A percentile compares a stretch with the other conserved stretches of the same genome.
Evolutionary conservation across 2,329 filamentous ascomycete genomes (phyloP).

Genomic region (Aspergillus sp.): DNA sequence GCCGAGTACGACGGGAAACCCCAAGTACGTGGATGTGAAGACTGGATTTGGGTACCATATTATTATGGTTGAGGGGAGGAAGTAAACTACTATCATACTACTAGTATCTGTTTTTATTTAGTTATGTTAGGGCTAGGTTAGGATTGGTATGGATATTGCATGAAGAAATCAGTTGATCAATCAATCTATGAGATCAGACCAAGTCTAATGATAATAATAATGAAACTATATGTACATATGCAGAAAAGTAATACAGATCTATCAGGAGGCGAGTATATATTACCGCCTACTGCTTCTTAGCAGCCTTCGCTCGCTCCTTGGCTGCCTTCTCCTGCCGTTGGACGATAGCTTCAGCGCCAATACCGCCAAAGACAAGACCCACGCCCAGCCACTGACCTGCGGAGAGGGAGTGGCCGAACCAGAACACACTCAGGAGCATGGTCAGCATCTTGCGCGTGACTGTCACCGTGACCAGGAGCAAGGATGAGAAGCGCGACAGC

Average conservation of each 20-base stretch:
- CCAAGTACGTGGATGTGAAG: slow-evolving; percentile 63
- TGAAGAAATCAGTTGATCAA: neutral
- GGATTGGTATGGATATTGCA: neutral
- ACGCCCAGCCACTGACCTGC: slow-evolving; percentile 95
- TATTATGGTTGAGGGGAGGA: slow-evolving; percentile 67
- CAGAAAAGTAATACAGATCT: slow-evolving; percentile 2
- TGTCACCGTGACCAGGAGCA: slow-evolving; percentile 92
- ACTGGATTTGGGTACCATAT: slow-evolving; percentile 68
- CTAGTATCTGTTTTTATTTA: neutral
- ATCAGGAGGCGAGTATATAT: neutral
- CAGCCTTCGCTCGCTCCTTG: slow-evolving; percentile 67
- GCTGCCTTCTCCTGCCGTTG: slow-evolving; percentile 78
- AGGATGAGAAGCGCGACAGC: slow-evolving; percentile 83
- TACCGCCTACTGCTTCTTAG: slow-evolving; percentile 31
- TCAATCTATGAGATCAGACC: neutral
- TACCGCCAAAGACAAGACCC: slow-evolving; percentile 87
- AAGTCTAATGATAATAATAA: neutral
- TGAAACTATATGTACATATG: neutral
- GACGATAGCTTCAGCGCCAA: slow-evolving; percentile 85
- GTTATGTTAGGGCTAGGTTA: neutral
- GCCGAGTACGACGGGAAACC: slow-evolving; percentile 60
- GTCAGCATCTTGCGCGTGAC: slow-evolving; percentile 99
- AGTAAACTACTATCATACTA: slow-evolving; percentile 37
- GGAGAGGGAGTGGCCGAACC: slow-evolving; percentile 85
- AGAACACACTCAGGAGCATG: slow-evolving; percentile 93